These are phyloP conservation scores for Aspergillus ellipticus DNA, from an alignment of 495 filamentous ascomycete species.

Conservation along the genomic window DNA sequence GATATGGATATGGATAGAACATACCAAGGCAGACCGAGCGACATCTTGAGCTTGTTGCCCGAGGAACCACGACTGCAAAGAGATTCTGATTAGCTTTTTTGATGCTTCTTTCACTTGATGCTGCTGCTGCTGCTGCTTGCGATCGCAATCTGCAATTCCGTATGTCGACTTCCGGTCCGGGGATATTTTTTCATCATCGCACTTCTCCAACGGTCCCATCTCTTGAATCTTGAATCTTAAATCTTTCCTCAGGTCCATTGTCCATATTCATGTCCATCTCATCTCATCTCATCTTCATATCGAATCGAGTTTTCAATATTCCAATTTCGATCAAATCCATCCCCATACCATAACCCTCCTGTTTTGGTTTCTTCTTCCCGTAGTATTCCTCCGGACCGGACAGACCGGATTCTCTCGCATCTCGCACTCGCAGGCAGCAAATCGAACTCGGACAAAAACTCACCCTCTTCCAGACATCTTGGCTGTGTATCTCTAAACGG, in stretches of 20 bases:
- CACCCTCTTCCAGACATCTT: slow-evolving; percentile 58
- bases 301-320: background rate
- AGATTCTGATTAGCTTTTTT: slow-evolving; percentile 30
- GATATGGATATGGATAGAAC: slow-evolving; percentile 4
- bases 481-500: slow-evolving; percentile 43
- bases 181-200: too few relatives aligned
- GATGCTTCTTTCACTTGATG: too few relatives aligned
- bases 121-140: too few relatives aligned
- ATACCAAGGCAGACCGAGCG: slow-evolving; percentile 99
- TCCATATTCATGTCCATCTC: background rate
- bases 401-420: background rate
- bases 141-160: background rate
- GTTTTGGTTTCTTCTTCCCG: background rate
- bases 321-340: background rate
- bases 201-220: too few relatives aligned
- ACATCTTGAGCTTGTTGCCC: slow-evolving; percentile 99
- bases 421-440: background rate
- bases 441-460: slow-evolving; percentile 17
- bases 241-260: too few relatives aligned
- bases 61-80: slow-evolving; percentile 69
- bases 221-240: too few relatives aligned
- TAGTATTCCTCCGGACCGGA: background rate
- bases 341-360: background rate
- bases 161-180: background rate
- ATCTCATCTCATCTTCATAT: background rate